Evolutionary conservation across 345 rosid species (phyloP), one percentile per base, ranked within the genome.

Genomic region (Noccaea caerulescens): DNA sequence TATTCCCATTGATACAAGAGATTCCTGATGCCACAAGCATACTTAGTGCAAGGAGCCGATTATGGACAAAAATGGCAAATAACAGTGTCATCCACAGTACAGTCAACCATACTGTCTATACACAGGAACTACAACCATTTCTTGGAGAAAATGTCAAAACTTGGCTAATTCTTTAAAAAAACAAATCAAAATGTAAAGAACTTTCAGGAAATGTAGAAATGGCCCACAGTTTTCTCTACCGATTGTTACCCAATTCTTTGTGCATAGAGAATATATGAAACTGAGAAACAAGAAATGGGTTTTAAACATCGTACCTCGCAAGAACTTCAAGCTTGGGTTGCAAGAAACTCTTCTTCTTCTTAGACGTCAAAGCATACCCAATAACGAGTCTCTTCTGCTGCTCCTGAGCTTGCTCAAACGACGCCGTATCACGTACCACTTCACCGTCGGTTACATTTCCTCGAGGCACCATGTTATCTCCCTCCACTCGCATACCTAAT

Each of bases 321-420:
- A 92, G 77, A 45, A 73, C 63, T 80, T 86, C 91, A 66, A 92
- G 87, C 71, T 86, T 82, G 44, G 98, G 98, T 78, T 86, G 89
- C 85, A 92, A 80, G 75, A 92, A 92, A 79, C 96, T 89, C 77
- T 81, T 83, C 78, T 78, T 90, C 87, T 92, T 92, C 90, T 92
- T 92, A 14, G 86, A 72, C 10, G 95, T 89, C 78, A 92, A 79
- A 75, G 98, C 96, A 69, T 92, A 88, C 34, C 98, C 98, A 59
- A 92, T 87, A 25, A 86, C 86, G 32, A 80, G 78, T 30, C 61
- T 73, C 46, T 74, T 20, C 7, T 57, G 5, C 30, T 66, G 39
- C 33, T 54, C 43, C 27, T 63, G 34, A 12, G 2, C 49, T 55
- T 66, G 59, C 8, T 63, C 36, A 66, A 34, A 66, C 71, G 76